phyloP scores from a whole-genome alignment of 441 rosid genomes.

The Gossypium gossypioides region DNA sequence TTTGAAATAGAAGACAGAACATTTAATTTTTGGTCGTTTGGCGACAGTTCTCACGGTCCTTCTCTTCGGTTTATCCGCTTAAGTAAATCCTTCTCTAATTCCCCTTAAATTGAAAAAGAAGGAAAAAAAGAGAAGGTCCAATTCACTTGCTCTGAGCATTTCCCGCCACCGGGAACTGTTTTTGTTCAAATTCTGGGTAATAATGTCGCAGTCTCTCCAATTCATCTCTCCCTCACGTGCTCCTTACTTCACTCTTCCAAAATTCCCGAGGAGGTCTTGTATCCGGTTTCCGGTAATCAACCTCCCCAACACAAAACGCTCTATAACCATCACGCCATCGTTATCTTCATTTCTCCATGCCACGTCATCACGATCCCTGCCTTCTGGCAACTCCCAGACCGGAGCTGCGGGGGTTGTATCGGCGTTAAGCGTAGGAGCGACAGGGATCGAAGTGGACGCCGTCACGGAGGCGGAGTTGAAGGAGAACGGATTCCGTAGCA shows the following conservation, averaged over 20 bases:
- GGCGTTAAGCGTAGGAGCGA: conserved; percentile 26
- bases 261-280: conserved; percentile 27
- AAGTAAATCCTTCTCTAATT: not conserved
- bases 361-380: conserved; percentile 31
- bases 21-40: not conserved
- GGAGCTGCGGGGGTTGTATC: conserved; percentile 8
- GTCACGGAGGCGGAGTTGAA: conserved; percentile 84
- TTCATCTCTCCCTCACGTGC: conserved; percentile 37
- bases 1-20: too few species aligned
- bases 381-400: conserved; percentile 40
- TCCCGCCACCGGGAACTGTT: not conserved
- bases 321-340: conserved; percentile 29
- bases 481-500: conserved; percentile 99
- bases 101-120: not conserved
- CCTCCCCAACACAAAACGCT: conserved; percentile 16
- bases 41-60: conserved; percentile 26
- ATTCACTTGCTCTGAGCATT: not conserved
- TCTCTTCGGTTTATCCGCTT: conserved; percentile 43
- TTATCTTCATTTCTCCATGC: conserved; percentile 37
- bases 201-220: conserved; percentile 66
- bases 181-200: not conserved
- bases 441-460: conserved; percentile 68
- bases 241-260: conserved; percentile 32
- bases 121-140: not conserved
- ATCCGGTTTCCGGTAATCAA: conserved; percentile 26